Evolutionary conservation across 1,284 basidiomycete species (phyloP).

Genomic region (Cutaneotrichosporon sp.): DNA sequence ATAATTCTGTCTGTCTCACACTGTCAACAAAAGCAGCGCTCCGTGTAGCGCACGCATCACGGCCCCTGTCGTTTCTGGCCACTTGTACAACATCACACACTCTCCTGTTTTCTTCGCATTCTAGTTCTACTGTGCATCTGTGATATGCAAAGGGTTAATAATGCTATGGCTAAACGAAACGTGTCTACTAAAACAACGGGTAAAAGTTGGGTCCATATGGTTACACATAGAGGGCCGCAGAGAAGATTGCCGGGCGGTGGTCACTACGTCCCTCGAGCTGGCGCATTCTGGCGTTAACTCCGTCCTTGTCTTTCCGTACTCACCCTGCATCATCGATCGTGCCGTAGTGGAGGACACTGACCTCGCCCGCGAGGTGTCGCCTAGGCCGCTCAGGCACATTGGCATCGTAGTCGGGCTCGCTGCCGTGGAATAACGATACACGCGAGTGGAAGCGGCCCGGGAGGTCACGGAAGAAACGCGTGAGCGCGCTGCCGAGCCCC

Average conservation of each 20-base stretch:
- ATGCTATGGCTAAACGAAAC: too few species aligned
- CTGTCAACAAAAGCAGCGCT: too few species aligned
- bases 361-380: conserved; percentile 39
- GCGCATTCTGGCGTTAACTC: conserved; percentile 27
- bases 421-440: conserved; percentile 9
- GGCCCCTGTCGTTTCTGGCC: too few species aligned
- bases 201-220: too few species aligned
- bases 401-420: not conserved
- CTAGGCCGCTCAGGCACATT: not conserved
- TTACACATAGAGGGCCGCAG: conserved; percentile 42
- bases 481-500: conserved; percentile 11
- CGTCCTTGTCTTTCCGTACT: conserved; percentile 7
- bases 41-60: too few species aligned
- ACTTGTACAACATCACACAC: too few species aligned
- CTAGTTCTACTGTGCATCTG: too few species aligned
- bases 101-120: too few species aligned
- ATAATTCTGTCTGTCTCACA: too few species aligned
- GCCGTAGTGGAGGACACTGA: conserved; percentile 46
- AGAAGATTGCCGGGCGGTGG: conserved; percentile 47
- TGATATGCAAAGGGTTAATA: too few species aligned
- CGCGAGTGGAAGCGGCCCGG: conserved; percentile 32
- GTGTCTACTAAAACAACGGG: too few species aligned
- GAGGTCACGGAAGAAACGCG: conserved; percentile 33
- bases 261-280: conserved; percentile 44
- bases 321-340: conserved; percentile 46